Evolutionary conservation across 73 alveolate species (phyloP).

Genomic region (Effrenium voratum): DNA sequence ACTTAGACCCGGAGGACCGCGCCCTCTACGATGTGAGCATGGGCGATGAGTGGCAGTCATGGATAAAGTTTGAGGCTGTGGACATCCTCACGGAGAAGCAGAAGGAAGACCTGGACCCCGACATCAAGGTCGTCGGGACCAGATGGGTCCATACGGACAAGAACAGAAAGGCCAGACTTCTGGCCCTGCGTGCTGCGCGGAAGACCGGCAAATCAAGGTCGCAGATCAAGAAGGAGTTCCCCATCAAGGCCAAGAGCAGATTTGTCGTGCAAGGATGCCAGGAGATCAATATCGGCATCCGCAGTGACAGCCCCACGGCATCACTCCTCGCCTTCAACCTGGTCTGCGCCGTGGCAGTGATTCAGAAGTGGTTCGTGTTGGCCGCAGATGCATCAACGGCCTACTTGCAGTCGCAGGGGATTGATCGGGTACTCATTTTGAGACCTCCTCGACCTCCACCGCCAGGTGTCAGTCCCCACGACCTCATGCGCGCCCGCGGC

Average conservation of each 20-base stretch:
- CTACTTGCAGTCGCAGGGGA: constrained; percentile 27
- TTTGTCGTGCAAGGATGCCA: constrained; percentile 20
- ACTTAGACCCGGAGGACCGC: background rate
- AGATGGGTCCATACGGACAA: constrained; percentile 80
- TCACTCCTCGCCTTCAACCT: constrained; percentile 23
- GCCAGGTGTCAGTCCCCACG: background rate
- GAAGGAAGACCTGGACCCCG: background rate
- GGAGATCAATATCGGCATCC: background rate
- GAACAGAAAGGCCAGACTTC: background rate
- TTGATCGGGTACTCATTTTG: background rate
- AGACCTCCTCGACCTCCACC: constrained; percentile 21
- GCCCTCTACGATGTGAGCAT: background rate
- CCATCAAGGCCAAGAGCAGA: constrained; percentile 31
- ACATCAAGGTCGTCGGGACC: constrained; percentile 33
- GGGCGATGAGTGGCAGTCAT: constrained; percentile 56
- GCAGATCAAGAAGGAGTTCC: constrained; percentile 21
- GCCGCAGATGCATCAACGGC: constrained; percentile 37
- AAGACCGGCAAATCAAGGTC: background rate
- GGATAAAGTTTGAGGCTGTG: constrained; percentile 52
- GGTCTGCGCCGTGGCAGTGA: background rate
- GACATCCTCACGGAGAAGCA: background rate
- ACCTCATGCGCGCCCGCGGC: constrained; percentile 38
- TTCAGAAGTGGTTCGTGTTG: background rate
- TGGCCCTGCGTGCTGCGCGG: background rate
- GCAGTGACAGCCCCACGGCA: background rate